phyloP scores from a whole-genome alignment of 1,284 basidiomycete genomes.

The Taiwanofungus camphoratus region DNA sequence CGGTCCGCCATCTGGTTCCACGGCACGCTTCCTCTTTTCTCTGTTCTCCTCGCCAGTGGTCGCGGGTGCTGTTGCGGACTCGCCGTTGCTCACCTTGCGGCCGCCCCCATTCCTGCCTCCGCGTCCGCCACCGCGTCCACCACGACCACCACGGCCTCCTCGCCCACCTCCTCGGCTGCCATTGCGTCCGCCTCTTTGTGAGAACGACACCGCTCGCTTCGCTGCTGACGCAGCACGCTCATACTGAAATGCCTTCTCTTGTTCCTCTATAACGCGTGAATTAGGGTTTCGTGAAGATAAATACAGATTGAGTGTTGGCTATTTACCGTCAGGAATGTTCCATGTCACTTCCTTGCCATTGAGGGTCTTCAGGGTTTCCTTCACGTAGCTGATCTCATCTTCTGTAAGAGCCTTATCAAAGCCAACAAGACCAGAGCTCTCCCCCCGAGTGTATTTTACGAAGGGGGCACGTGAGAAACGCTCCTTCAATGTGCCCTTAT shows the following conservation, averaged over 20 bases:
- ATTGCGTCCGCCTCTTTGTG: slow-evolving; percentile 35
- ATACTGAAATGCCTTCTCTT: slow-evolving; percentile 65
- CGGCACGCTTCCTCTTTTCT: slow-evolving; percentile 67
- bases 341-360: slow-evolving; percentile 58
- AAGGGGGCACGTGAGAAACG: slow-evolving; percentile 72
- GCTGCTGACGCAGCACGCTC: slow-evolving; percentile 67
- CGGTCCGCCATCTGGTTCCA: slow-evolving; percentile 71
- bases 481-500: slow-evolving; percentile 76
- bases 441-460: slow-evolving; percentile 62
- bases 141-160: slow-evolving; percentile 31
- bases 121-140: slow-evolving; percentile 29
- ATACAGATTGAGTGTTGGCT: slow-evolving; percentile 1
- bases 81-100: slow-evolving; percentile 19
- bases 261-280: slow-evolving; percentile 37
- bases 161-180: slow-evolving; percentile 40
- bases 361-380: slow-evolving; percentile 55
- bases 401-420: slow-evolving; percentile 59
- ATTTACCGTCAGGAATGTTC: slow-evolving; percentile 54
- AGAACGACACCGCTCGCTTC: slow-evolving; percentile 32
- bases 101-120: slow-evolving; percentile 26
- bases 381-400: slow-evolving; percentile 60
- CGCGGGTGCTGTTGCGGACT: slow-evolving; percentile 14
- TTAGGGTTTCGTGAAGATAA: slow-evolving; percentile 5
- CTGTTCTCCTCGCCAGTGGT: slow-evolving; percentile 38
- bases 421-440: slow-evolving; percentile 38